Evolutionary conservation across 148 eudicot species (phyloP).

Genomic region (Vaccinium macrocarpon): DNA sequence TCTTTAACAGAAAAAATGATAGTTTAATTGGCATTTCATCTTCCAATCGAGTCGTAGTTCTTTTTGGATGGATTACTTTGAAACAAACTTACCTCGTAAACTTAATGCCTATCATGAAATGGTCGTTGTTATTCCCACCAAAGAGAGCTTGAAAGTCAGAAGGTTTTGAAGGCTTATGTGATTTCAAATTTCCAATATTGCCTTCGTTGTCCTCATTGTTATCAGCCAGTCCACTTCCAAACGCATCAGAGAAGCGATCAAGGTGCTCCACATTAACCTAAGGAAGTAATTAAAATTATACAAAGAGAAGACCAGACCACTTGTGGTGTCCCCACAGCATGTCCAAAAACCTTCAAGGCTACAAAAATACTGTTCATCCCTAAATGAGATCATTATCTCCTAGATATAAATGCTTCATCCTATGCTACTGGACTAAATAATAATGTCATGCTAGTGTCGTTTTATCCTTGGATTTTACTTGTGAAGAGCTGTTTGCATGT

Average conservation of each 20-base stretch:
- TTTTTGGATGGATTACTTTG: background rate
- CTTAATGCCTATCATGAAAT: slow-evolving; percentile 86
- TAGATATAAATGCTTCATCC: background rate
- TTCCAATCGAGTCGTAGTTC: background rate
- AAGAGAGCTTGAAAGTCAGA: slow-evolving; percentile 70
- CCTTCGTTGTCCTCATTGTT: slow-evolving; percentile 31
- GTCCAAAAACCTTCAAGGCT: background rate
- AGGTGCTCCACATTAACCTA: slow-evolving; percentile 73
- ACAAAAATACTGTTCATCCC: background rate
- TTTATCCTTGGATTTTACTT: background rate
- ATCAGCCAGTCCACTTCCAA: slow-evolving; percentile 54
- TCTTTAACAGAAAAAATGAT: background rate
- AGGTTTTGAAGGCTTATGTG: slow-evolving; percentile 61
- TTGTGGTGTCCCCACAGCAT: background rate
- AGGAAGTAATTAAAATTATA: slow-evolving; percentile 19
- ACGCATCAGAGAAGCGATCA: slow-evolving; percentile 65
- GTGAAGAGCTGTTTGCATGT: background rate
- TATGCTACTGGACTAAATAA: background rate
- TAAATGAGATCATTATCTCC: background rate
- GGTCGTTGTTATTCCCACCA: slow-evolving; percentile 82
- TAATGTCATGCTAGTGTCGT: background rate
- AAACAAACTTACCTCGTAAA: slow-evolving; percentile 57
- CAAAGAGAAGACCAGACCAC: background rate
- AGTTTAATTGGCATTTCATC: background rate
- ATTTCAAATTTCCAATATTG: slow-evolving; percentile 25